A percentile compares a stretch with the other conserved stretches of the same genome.
phyloP scores from a whole-genome alignment of 116 monocot species.

The Phalaenopsis hybrid region DNA sequence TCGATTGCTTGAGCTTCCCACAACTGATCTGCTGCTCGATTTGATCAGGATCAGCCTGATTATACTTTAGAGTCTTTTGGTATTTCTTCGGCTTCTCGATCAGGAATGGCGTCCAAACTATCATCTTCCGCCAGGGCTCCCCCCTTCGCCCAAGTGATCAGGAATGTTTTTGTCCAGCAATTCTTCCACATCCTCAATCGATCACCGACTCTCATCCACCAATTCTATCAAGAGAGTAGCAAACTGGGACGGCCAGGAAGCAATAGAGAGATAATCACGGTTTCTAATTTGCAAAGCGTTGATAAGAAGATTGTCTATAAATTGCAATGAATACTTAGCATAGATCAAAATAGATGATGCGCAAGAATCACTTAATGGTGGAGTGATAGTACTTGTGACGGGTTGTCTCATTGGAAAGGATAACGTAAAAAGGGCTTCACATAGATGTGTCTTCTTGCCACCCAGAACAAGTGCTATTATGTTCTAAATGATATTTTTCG shows the following conservation, averaged over 20 bases:
- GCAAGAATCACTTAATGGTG: conserved; percentile 66
- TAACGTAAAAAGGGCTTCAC: conserved; percentile 46
- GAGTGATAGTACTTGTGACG: conserved; percentile 84
- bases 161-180: conserved; percentile 81
- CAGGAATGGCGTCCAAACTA: conserved; percentile 21
- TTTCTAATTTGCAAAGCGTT: conserved; percentile 67
- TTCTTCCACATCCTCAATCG: conserved; percentile 70
- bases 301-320: conserved; percentile 69
- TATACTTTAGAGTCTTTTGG: background rate
- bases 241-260: conserved; percentile 39
- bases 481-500: conserved; percentile 89
- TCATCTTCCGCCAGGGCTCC: conserved; percentile 18
- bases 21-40: background rate
- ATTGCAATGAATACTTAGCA: conserved; percentile 34
- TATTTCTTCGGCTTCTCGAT: background rate
- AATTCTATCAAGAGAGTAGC: conserved; percentile 80
- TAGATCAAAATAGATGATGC: conserved; percentile 83
- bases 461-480: conserved; percentile 85
- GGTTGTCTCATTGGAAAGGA: conserved; percentile 62
- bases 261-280: conserved; percentile 39
- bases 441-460: conserved; percentile 89
- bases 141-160: conserved; percentile 49
- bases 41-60: background rate
- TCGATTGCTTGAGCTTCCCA: background rate
- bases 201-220: conserved; percentile 58